Percentiles rank a stretch among this genome's conserved stretches.
Conservation (phyloP, 1,139 yeast species). For the Yamadazyma aaseri region DNA sequence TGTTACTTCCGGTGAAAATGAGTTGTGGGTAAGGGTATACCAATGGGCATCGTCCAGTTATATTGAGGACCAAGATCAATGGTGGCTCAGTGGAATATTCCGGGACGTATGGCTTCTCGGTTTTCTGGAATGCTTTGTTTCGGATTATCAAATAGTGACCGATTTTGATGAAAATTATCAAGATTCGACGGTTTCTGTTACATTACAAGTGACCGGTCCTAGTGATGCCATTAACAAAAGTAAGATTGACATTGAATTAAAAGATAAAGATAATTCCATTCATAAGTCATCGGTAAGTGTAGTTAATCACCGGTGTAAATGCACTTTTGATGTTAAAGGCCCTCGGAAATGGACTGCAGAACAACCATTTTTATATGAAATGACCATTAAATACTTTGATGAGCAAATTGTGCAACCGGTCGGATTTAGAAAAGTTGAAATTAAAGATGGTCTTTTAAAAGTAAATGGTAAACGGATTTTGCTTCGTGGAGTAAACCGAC, state of each 20-base stretch:
- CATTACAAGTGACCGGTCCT: not conserved
- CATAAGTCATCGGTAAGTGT: too few species aligned
- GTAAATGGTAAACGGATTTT: slow-evolving; percentile 27
- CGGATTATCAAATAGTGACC: slow-evolving; percentile 14
- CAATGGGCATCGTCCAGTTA: slow-evolving; percentile 32
- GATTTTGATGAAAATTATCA: slow-evolving; percentile 13
- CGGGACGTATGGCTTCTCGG: slow-evolving; percentile 19
- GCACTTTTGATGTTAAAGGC: slow-evolving; percentile 4
- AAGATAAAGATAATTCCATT: not conserved
- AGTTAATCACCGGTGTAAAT: too few species aligned
- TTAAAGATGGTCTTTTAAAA: slow-evolving; percentile 22
- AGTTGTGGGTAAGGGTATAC: slow-evolving; percentile 25
- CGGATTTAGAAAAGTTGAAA: slow-evolving; percentile 29
- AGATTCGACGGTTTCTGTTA: slow-evolving; percentile 6
- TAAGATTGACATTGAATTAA: not conserved
- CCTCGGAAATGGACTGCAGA: slow-evolving; percentile 34
- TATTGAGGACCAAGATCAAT: slow-evolving; percentile 36
- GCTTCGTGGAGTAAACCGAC: slow-evolving; percentile 31
- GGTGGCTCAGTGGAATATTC: slow-evolving; percentile 33
- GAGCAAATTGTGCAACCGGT: slow-evolving; percentile 19
- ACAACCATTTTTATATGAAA: slow-evolving; percentile 25
- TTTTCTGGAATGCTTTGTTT: slow-evolving; percentile 9
- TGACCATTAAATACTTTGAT: slow-evolving; percentile 15
- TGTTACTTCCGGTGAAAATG: slow-evolving; percentile 13
- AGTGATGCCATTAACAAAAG: not conserved